These are phyloP conservation scores for Colletotrichum sp. DNA, from an alignment of 2,329 filamentous ascomycete species.

Conservation along the genomic window DNA sequence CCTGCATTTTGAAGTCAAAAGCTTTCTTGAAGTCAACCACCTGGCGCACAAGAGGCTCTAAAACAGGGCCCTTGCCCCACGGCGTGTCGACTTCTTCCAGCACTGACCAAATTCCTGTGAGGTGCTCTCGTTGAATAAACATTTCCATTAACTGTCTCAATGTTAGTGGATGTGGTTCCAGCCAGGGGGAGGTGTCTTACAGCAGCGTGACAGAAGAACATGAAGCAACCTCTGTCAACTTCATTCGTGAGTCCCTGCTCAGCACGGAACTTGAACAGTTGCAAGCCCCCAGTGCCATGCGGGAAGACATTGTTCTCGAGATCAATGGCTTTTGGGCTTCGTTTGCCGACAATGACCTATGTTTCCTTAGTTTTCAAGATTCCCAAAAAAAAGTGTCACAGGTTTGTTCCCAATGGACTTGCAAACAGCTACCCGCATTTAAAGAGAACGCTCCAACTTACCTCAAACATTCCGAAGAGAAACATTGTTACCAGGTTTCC, in stretches of 20 bases:
- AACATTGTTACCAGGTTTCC: conserved; percentile 9
- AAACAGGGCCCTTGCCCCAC: background rate
- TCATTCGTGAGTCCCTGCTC: background rate
- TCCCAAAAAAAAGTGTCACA: too few species aligned
- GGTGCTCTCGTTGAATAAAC: conserved; percentile 7
- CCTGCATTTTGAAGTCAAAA: background rate
- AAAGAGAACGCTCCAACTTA: too few species aligned
- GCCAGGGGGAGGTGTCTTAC: too few species aligned
- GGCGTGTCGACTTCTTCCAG: conserved; percentile 3
- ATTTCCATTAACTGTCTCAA: background rate
- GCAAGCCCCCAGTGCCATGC: background rate
- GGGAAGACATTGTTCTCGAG: conserved; percentile 5
- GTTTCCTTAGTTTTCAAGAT: too few species aligned
- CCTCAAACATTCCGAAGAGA: conserved; percentile 12
- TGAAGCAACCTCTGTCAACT: conserved; percentile 3
- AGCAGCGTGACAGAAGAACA: conserved; percentile 10
- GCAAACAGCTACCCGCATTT: too few species aligned
- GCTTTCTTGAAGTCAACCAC: conserved; percentile 2
- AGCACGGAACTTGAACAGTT: conserved; percentile 8
- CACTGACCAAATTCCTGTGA: background rate
- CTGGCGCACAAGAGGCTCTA: background rate
- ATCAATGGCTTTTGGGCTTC: background rate
- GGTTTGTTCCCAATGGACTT: background rate
- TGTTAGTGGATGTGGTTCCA: too few species aligned
- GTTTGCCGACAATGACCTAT: background rate